Conservation (phyloP, 1,284 basidiomycete genomes). For the Athelia sp. region DNA sequence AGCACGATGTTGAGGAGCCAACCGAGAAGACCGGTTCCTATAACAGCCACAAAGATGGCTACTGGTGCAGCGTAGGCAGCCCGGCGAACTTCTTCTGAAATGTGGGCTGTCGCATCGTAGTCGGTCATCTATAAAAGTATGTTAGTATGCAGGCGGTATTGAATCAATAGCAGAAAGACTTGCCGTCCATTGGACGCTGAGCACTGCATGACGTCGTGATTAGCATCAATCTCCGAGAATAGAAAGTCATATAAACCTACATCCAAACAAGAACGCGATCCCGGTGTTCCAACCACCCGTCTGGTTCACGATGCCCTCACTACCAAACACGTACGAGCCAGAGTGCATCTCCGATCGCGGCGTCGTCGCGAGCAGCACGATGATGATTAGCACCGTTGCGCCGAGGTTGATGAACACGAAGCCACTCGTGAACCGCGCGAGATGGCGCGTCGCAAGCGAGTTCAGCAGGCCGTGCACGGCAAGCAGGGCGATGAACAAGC, state of each 20-base stretch:
- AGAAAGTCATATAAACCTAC: no score
- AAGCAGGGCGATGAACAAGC: constrained; percentile 60
- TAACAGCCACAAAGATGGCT: constrained; percentile 86
- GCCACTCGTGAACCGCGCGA: constrained; percentile 72
- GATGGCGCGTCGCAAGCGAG: constrained; percentile 75
- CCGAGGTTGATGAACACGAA: constrained; percentile 91
- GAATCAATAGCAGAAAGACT: not conserved
- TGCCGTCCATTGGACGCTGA: constrained; percentile 90
- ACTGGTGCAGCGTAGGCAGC: constrained; percentile 81
- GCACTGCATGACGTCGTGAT: constrained; percentile 25
- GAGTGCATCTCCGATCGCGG: constrained; percentile 77
- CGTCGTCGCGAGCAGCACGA: constrained; percentile 78
- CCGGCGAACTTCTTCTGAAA: constrained; percentile 85
- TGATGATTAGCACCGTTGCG: constrained; percentile 77
- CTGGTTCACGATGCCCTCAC: constrained; percentile 62
- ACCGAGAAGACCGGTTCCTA: constrained; percentile 79
- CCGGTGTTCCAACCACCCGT: constrained; percentile 81
- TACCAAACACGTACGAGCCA: constrained; percentile 75
- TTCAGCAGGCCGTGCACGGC: constrained; percentile 37
- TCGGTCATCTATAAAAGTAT: constrained; percentile 50
- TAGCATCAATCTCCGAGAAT: no score
- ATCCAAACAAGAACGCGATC: constrained; percentile 82
- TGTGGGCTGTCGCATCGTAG: constrained; percentile 82
- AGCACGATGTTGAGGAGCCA: constrained; percentile 84
- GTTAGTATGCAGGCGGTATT: not conserved